These are phyloP conservation scores for Yamadazyma laniorum DNA, from an alignment of 805 yeast genomes.

Conservation along the genomic window DNA sequence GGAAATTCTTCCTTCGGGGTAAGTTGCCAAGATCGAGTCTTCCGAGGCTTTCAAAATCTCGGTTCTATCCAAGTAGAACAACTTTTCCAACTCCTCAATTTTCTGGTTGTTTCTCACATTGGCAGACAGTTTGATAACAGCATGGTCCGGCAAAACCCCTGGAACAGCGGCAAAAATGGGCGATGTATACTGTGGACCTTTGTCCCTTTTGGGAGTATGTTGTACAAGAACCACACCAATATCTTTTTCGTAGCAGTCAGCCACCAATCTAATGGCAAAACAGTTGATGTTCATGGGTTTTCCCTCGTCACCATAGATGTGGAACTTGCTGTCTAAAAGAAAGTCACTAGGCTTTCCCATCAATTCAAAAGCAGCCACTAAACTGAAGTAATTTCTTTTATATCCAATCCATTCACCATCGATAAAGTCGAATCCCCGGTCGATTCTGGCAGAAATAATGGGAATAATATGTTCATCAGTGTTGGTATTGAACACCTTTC, in stretches of 20 bases:
- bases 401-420: conserved; percentile 66
- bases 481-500: conserved; percentile 8
- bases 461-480: conserved; percentile 34
- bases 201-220: conserved; percentile 73
- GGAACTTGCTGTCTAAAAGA: conserved; percentile 32
- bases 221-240: conserved; percentile 52
- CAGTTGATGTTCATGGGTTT: conserved; percentile 31
- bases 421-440: conserved; percentile 56
- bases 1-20: conserved; percentile 49
- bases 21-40: conserved; percentile 33
- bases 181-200: conserved; percentile 66
- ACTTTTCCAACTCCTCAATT: conserved; percentile 50
- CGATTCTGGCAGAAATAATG: conserved; percentile 52
- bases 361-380: conserved; percentile 54
- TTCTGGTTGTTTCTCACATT: conserved; percentile 57
- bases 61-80: conserved; percentile 40
- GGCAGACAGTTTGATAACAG: conserved; percentile 54
- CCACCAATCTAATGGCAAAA: conserved; percentile 53
- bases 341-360: conserved; percentile 17
- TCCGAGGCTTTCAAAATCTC: not conserved
- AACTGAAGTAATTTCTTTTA: conserved; percentile 65
- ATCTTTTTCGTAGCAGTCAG: conserved; percentile 53
- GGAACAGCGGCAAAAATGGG: conserved; percentile 55
- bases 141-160: conserved; percentile 57
- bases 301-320: conserved; percentile 24